Percentiles rank a stretch among this genome's conserved stretches.
Evolutionary conservation across 805 yeast genomes (phyloP).

Genomic region (Candida koratica): DNA sequence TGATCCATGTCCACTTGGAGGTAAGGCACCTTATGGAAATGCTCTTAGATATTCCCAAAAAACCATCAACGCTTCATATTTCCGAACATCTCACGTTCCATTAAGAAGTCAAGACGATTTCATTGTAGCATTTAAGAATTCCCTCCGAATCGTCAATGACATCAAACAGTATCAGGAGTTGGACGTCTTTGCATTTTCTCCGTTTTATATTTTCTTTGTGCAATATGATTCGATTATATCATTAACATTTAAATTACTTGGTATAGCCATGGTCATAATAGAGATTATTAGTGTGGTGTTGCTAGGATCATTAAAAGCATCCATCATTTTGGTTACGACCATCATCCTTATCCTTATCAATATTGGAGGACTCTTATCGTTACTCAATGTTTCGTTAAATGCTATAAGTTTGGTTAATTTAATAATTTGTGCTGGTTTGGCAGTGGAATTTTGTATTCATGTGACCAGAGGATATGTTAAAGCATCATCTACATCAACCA

Average conservation of each 20-base stretch:
- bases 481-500: constrained; percentile 14
- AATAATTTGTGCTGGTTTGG: constrained; percentile 87
- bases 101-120: constrained; percentile 80
- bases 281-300: constrained; percentile 51
- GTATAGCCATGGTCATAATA: constrained; percentile 50
- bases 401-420: constrained; percentile 88
- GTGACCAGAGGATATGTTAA: constrained; percentile 71
- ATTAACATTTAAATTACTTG: constrained; percentile 54
- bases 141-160: constrained; percentile 62
- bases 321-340: constrained; percentile 52
- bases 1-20: constrained; percentile 92
- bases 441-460: constrained; percentile 91
- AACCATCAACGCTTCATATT: constrained; percentile 54
- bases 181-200: constrained; percentile 83
- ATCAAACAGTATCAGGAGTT: constrained; percentile 41
- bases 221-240: constrained; percentile 69
- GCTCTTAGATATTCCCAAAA: constrained; percentile 46
- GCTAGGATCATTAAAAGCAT: constrained; percentile 63
- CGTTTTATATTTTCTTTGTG: constrained; percentile 88
- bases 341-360: constrained; percentile 64
- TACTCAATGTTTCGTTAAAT: constrained; percentile 73
- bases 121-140: constrained; percentile 71
- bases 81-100: constrained; percentile 77
- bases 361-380: constrained; percentile 76
- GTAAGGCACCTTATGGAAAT: constrained; percentile 82